phyloP scores from a whole-genome alignment of 441 rosid species.

The Flueggea neowawraea region DNA sequence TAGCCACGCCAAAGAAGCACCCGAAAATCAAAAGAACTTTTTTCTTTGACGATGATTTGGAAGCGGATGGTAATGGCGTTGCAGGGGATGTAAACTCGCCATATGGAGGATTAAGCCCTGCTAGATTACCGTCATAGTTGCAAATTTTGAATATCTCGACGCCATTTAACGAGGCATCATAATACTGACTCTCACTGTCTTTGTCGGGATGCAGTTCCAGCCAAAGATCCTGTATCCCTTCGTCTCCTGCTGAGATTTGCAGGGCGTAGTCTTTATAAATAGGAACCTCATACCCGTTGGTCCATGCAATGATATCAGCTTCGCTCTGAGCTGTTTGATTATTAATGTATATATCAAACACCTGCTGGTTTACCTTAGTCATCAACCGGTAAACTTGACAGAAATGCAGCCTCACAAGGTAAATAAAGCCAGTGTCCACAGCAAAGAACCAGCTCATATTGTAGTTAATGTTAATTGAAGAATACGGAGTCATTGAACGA shows the following conservation, averaged over 20 bases:
- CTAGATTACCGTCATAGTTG: constrained; percentile 9
- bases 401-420: constrained; percentile 19
- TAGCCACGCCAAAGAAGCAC: not conserved
- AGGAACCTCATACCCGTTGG: constrained; percentile 7
- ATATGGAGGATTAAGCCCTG: constrained; percentile 2
- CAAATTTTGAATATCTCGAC: constrained; percentile 15
- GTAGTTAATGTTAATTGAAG: not conserved
- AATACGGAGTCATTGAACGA: not conserved
- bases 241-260: not conserved
- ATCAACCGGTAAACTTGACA: constrained; percentile 2
- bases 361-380: constrained; percentile 1
- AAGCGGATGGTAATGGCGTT: not conserved
- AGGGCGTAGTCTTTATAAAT: constrained; percentile 7
- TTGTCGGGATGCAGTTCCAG: constrained; percentile 12
- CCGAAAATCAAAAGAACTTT: not conserved
- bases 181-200: not conserved
- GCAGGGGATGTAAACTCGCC: not conserved
- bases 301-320: constrained; percentile 7
- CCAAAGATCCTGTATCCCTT: constrained; percentile 10
- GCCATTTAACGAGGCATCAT: constrained; percentile 9
- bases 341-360: constrained; percentile 9
- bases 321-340: constrained; percentile 2
- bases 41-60: constrained; percentile 1
- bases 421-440: constrained; percentile 9
- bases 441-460: constrained; percentile 16